Evolutionary conservation across 257 asterid species (phyloP).

Genomic region (Solanum clarkiae): DNA sequence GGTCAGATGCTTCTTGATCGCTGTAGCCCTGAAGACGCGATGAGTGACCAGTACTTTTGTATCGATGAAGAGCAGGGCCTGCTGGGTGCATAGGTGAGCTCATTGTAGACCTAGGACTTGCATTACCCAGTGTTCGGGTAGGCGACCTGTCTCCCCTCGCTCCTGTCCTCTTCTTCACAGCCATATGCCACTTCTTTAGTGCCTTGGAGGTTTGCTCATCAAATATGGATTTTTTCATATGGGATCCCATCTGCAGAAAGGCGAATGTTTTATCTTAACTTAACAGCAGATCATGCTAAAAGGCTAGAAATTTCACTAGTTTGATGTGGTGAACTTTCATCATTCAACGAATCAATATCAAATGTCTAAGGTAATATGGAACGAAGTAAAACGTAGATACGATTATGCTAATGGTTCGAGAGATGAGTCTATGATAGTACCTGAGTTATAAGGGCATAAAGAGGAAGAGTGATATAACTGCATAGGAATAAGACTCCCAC

Average conservation of each 20-base stretch:
- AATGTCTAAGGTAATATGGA: not conserved
- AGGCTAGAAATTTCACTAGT: not conserved
- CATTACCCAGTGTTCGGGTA: constrained; percentile 36
- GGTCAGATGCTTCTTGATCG: constrained; percentile 35
- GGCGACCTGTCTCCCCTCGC: constrained; percentile 46
- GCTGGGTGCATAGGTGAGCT: constrained; percentile 51
- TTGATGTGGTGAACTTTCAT: not conserved
- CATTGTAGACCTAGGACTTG: constrained; percentile 55
- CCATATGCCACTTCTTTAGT: constrained; percentile 85
- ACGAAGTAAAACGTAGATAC: not conserved
- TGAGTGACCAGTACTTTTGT: constrained; percentile 60
- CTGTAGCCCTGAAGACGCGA: constrained; percentile 20
- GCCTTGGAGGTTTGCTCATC: constrained; percentile 92
- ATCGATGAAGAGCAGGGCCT: constrained; percentile 49
- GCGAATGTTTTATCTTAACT: not conserved
- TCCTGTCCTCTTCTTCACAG: constrained; percentile 55
- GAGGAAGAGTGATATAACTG: constrained; percentile 91
- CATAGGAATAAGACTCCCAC: constrained; percentile 52
- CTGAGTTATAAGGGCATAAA: constrained; percentile 79
- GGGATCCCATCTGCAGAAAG: constrained; percentile 66
- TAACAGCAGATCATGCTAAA: not conserved
- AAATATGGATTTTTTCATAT: constrained; percentile 73
- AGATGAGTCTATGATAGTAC: constrained; percentile 11
- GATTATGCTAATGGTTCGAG: not conserved
- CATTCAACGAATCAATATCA: not conserved